These are phyloP conservation scores for Nigrospora osmanthi DNA, from an alignment of 2,329 filamentous ascomycete genomes.

Conservation along the genomic window DNA sequence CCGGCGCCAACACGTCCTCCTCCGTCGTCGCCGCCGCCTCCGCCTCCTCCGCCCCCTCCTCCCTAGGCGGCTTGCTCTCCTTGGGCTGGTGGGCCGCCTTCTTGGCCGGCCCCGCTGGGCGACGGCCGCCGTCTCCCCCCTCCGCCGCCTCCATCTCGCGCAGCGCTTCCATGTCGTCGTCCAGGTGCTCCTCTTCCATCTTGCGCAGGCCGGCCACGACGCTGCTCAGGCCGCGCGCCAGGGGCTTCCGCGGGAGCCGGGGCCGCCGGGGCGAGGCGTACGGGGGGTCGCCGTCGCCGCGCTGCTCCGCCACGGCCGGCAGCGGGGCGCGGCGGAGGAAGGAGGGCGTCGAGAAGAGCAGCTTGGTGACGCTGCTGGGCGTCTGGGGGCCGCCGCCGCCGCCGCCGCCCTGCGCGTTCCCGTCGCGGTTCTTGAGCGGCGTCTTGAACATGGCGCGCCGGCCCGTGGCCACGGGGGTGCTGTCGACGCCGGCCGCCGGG, in stretches of 20 bases:
- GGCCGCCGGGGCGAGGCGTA: conserved; percentile 40
- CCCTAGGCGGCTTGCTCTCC: no score
- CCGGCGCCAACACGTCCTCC: conserved; percentile 32
- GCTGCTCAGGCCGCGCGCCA: conserved; percentile 65
- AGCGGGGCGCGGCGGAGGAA: conserved; percentile 54
- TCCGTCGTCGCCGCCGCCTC: conserved; percentile 6
- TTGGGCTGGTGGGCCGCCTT: background rate
- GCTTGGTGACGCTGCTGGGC: conserved; percentile 43
- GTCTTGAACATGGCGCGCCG: conserved; percentile 55
- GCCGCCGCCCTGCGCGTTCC: conserved; percentile 25
- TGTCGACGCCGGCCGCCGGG: conserved; percentile 19
- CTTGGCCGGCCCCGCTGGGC: conserved; percentile 7
- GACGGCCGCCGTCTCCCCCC: conserved; percentile 4
- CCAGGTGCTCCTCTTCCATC: conserved; percentile 60
- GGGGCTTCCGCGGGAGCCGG: conserved; percentile 48
- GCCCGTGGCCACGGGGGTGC: conserved; percentile 46
- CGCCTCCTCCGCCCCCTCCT: no score
- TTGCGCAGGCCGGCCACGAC: conserved; percentile 65
- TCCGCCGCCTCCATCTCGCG: conserved; percentile 57
- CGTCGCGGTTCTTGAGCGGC: conserved; percentile 45
- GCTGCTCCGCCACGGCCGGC: conserved; percentile 47
- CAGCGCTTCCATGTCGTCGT: conserved; percentile 68
- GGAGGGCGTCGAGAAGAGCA: conserved; percentile 60
- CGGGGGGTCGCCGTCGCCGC: no score
- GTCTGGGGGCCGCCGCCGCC: conserved; percentile 35